A percentile compares a stretch with the other conserved stretches of the same genome.
These are phyloP conservation scores for Dendryphion nanum DNA, from an alignment of 2,329 filamentous ascomycete species.

Conservation along the genomic window DNA sequence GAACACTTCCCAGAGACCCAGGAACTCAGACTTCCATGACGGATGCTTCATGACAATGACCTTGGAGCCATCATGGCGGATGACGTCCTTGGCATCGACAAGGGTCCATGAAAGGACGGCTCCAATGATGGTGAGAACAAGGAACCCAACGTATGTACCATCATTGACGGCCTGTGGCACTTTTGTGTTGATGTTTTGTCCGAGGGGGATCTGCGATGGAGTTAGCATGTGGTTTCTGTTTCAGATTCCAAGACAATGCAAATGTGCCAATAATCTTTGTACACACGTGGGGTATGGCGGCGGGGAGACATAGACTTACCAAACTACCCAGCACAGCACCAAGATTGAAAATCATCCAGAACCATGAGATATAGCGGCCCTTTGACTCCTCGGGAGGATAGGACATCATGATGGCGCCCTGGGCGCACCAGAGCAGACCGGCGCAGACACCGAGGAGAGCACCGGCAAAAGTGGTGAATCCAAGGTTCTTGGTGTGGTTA, in stretches of 20 bases:
- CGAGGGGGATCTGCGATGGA: slow-evolving; percentile 65
- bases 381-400: slow-evolving; percentile 78
- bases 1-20: slow-evolving; percentile 71
- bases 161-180: slow-evolving; percentile 55
- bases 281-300: too few species aligned
- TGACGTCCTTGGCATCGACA: slow-evolving; percentile 66
- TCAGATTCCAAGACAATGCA: neutral
- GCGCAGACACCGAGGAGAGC: slow-evolving; percentile 72
- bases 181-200: slow-evolving; percentile 62
- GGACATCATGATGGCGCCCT: slow-evolving; percentile 82
- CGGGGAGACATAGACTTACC: slow-evolving; percentile 44
- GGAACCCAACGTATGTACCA: slow-evolving; percentile 78
- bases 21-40: slow-evolving; percentile 73
- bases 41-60: slow-evolving; percentile 87
- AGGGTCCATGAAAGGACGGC: slow-evolving; percentile 67
- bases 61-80: slow-evolving; percentile 69
- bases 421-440: slow-evolving; percentile 73
- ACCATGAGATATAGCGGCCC: slow-evolving; percentile 81
- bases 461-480: slow-evolving; percentile 72
- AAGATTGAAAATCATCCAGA: slow-evolving; percentile 91
- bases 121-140: slow-evolving; percentile 73
- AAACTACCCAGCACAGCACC: slow-evolving; percentile 79
- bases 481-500: slow-evolving; percentile 62
- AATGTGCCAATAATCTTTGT: too few species aligned
- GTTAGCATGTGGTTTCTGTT: slow-evolving; percentile 1